Evolutionary conservation across 257 asterid genomes (phyloP).

Genomic region (Solanum sejunctum): DNA sequence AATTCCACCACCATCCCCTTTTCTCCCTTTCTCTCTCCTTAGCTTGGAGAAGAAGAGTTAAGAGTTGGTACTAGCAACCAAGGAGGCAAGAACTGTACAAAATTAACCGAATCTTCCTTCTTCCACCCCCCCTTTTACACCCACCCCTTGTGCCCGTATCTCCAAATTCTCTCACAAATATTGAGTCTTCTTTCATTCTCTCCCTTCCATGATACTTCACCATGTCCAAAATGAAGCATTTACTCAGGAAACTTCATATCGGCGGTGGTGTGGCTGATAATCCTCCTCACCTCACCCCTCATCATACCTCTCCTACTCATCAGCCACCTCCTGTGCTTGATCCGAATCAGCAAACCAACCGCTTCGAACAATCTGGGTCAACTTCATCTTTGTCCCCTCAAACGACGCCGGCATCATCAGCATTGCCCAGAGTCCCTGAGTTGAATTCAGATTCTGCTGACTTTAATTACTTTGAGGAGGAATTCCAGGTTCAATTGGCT

Average conservation of each 20-base stretch:
- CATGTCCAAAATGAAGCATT: conserved; percentile 95
- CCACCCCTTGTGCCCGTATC: not conserved
- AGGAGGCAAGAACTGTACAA: not conserved
- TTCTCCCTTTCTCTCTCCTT: not conserved
- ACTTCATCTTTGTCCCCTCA: not conserved
- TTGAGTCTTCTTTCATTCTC: not conserved
- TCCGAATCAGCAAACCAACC: not conserved
- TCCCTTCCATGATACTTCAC: conserved; percentile 41
- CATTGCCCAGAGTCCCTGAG: not conserved
- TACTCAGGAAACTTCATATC: conserved; percentile 89
- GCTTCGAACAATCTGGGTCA: conserved; percentile 1
- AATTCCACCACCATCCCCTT: conserved; percentile 1
- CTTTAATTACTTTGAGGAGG: conserved; percentile 86
- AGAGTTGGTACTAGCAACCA: not conserved
- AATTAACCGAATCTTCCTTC: not conserved
- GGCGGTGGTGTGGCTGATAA: conserved; percentile 27
- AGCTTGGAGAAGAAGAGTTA: conserved; percentile 30
- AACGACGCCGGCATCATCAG: conserved; percentile 4
- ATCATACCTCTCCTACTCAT: not conserved
- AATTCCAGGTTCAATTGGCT: conserved; percentile 93
- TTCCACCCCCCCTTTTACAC: not conserved
- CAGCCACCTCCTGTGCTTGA: not conserved
- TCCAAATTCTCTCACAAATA: not conserved
- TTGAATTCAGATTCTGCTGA: conserved; percentile 3
- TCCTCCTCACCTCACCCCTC: not conserved